Evolutionary conservation across 73 alveolate genomes (phyloP).

Genomic region (Symbiodinium natans): DNA sequence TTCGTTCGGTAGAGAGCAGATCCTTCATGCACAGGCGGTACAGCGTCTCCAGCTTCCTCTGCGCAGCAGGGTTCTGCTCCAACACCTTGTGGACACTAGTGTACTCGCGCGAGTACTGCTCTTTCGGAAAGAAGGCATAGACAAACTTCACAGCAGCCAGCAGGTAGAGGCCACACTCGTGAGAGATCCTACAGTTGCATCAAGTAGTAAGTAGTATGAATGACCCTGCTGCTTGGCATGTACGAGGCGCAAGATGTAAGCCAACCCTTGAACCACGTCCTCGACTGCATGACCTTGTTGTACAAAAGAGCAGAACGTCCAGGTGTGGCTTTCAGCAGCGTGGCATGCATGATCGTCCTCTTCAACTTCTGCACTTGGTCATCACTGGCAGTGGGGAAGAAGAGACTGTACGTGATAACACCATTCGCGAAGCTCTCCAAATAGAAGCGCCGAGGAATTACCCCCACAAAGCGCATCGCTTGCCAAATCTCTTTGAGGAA

Average conservation of each 20-base stretch:
- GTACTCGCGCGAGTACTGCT: neutral
- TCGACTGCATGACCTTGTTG: slow-evolving; percentile 23
- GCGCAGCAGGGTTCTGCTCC: slow-evolving; percentile 12
- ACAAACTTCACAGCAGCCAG: slow-evolving; percentile 70
- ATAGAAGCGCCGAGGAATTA: slow-evolving; percentile 13
- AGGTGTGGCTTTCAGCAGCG: slow-evolving; percentile 16
- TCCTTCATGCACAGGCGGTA: slow-evolving; percentile 36
- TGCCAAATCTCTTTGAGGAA: slow-evolving; percentile 26
- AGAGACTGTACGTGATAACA: slow-evolving; percentile 17
- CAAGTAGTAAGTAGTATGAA: no score
- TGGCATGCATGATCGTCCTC: slow-evolving; percentile 30
- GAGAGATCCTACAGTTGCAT: slow-evolving; percentile 13
- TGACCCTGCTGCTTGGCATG: no score
- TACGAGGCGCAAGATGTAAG: no score
- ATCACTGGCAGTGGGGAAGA: slow-evolving; percentile 20
- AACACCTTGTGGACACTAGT: neutral
- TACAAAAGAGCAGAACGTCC: neutral
- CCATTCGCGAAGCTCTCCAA: slow-evolving; percentile 23
- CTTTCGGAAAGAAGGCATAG: neutral
- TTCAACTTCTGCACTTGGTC: slow-evolving; percentile 36
- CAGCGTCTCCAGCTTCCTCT: neutral
- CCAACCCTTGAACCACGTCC: neutral
- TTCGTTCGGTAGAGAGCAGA: slow-evolving; percentile 62
- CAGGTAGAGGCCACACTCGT: slow-evolving; percentile 80
- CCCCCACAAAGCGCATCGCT: slow-evolving; percentile 36